phyloP scores from a whole-genome alignment of 805 yeast species.

The Suhomyces pyralidae region DNA sequence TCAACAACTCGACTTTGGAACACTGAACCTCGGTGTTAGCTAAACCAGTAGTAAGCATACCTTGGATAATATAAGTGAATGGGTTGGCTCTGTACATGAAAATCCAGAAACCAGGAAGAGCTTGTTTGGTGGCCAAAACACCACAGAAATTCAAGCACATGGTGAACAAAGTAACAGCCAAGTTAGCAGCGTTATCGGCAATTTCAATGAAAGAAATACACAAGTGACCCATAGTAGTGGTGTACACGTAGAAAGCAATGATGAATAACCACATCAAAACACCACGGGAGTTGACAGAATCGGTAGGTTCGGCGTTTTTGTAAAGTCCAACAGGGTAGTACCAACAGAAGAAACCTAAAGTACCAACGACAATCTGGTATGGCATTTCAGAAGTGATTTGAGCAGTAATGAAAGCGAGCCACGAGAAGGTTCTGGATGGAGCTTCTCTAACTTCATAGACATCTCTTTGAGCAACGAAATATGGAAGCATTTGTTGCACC shows the following conservation, averaged over 20 bases:
- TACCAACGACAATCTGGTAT: constrained; percentile 59
- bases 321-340: constrained; percentile 23
- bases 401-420: constrained; percentile 60
- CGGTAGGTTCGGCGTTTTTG: constrained; percentile 51
- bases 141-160: constrained; percentile 74
- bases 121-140: constrained; percentile 56
- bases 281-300: constrained; percentile 54
- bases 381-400: constrained; percentile 67
- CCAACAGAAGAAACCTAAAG: constrained; percentile 58
- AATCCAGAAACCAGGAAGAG: constrained; percentile 81
- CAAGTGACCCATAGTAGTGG: constrained; percentile 57
- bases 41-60: constrained; percentile 52
- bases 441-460: constrained; percentile 72
- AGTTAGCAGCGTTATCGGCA: constrained; percentile 62
- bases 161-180: constrained; percentile 55
- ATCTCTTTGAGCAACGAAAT: constrained; percentile 53
- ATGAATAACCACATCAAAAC: constrained; percentile 50
- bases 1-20: constrained; percentile 24
- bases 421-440: constrained; percentile 67
- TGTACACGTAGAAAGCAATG: constrained; percentile 47
- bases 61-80: constrained; percentile 64
- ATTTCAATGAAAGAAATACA: constrained; percentile 57
- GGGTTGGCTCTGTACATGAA: constrained; percentile 79
- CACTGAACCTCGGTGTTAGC: constrained; percentile 37
- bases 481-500: constrained; percentile 61